Conservation (phyloP, 768 basidiomycete species). For the Nidularia sp. region DNA sequence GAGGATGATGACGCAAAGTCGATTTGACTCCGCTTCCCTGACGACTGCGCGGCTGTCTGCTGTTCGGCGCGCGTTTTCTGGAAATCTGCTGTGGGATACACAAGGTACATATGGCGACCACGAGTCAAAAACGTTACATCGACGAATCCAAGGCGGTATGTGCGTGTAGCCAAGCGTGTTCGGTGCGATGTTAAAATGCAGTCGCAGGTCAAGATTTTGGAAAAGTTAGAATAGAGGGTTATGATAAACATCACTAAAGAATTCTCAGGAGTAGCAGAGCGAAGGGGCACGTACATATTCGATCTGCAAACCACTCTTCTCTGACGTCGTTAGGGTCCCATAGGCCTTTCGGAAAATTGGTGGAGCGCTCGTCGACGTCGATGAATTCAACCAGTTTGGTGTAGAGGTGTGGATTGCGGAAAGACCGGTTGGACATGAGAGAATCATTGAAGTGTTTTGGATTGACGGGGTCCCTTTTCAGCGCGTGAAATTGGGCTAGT, state of each 20-base stretch:
- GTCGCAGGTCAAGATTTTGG: background rate
- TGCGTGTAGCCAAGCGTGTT: no score
- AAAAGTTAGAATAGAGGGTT: constrained; percentile 20
- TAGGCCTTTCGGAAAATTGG: constrained; percentile 68
- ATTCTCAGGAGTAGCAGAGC: background rate
- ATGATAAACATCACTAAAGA: background rate
- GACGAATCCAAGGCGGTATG: no score
- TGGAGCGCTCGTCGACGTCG: constrained; percentile 83
- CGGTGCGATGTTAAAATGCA: no score
- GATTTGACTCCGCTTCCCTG: constrained; percentile 58
- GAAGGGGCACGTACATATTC: constrained; percentile 61
- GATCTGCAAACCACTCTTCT: constrained; percentile 72
- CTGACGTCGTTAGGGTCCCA: constrained; percentile 71
- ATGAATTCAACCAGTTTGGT: constrained; percentile 93
- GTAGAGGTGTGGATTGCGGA: constrained; percentile 96
- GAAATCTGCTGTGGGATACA: constrained; percentile 51
- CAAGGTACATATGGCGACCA: no score
- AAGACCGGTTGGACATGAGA: constrained; percentile 87
- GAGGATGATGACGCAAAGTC: constrained; percentile 44
- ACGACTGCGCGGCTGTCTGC: constrained; percentile 43
- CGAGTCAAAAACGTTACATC: no score
- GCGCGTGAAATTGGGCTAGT: constrained; percentile 68
- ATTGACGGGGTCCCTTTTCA: constrained; percentile 58
- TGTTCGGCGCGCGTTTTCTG: constrained; percentile 67
- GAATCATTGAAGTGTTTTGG: constrained; percentile 95